Evolutionary conservation across 371 early-diverging fungal species (phyloP).

Genomic region (Thermomucor indicae-seudaticae): DNA sequence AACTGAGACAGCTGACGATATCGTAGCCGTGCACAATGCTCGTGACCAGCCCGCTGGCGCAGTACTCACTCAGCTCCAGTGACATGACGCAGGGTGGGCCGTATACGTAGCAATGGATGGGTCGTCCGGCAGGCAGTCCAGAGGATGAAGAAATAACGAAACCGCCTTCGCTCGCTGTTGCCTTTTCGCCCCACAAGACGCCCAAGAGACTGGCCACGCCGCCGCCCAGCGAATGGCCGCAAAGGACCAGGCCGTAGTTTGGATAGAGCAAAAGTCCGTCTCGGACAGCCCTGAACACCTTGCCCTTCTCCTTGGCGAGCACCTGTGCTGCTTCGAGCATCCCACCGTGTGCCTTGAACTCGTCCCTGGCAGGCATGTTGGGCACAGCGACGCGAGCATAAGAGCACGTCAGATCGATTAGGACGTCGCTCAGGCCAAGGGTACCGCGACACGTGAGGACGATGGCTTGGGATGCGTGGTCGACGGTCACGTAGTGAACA

Average conservation of each 20-base stretch:
- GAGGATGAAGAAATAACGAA: conserved; percentile 65
- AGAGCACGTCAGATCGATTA: conserved; percentile 84
- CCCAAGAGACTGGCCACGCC: conserved; percentile 72
- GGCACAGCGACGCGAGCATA: conserved; percentile 64
- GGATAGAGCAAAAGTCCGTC: conserved; percentile 63
- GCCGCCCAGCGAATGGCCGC: conserved; percentile 81
- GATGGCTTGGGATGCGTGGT: conserved; percentile 69
- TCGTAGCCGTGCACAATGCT: conserved; percentile 73
- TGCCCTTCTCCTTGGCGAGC: conserved; percentile 58
- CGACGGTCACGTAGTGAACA: conserved; percentile 82
- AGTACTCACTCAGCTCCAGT: conserved; percentile 61
- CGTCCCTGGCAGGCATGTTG: conserved; percentile 6
- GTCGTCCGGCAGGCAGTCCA: conserved; percentile 65
- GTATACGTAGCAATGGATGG: conserved; percentile 75
- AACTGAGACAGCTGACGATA: conserved; percentile 65
- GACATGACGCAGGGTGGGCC: conserved; percentile 75
- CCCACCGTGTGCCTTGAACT: conserved; percentile 68
- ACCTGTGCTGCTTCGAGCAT: conserved; percentile 74
- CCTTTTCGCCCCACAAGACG: conserved; percentile 65
- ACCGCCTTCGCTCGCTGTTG: conserved; percentile 23
- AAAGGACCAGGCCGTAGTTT: conserved; percentile 71
- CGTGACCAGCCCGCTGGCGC: conserved; percentile 64
- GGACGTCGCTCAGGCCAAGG: conserved; percentile 78
- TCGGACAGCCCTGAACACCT: conserved; percentile 61
- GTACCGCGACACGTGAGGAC: conserved; percentile 91